phyloP scores from a whole-genome alignment of 2,329 filamentous ascomycete genomes.

The Aspergillus texensis region DNA sequence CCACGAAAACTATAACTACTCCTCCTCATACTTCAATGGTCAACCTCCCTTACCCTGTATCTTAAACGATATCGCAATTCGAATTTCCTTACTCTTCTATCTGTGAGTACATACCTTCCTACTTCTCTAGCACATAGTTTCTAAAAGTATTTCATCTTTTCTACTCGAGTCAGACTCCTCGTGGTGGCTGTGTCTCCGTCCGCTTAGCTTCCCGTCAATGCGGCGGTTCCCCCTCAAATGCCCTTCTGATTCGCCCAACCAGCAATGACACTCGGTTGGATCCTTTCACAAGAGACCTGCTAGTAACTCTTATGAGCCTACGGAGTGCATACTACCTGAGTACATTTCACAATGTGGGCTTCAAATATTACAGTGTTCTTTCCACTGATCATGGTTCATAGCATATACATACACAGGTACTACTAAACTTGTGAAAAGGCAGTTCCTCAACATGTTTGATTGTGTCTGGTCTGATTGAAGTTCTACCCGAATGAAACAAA shows the following conservation, averaged over 20 bases:
- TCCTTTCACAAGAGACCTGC: neutral
- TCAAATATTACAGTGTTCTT: neutral
- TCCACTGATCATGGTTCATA: neutral
- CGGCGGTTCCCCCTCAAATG: neutral
- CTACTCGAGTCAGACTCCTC: neutral
- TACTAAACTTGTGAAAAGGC: neutral
- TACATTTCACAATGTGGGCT: neutral
- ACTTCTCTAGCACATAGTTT: neutral
- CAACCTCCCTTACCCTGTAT: no score
- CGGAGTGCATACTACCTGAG: neutral
- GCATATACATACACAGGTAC: neutral
- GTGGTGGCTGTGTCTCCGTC: slow-evolving; percentile 4
- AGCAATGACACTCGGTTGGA: neutral
- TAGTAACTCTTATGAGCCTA: neutral
- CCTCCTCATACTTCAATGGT: no score
- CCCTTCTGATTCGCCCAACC: slow-evolving; percentile 1
- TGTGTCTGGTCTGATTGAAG: neutral
- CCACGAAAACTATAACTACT: neutral
- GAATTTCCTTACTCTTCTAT: neutral
- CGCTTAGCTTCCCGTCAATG: slow-evolving; percentile 3
- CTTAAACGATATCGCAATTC: neutral
- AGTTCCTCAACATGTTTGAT: neutral
- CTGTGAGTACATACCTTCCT: neutral
- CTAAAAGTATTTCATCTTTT: neutral
- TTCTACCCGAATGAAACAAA: neutral